Percentiles rank a stretch among this genome's conserved stretches.
Evolutionary conservation across 2,329 filamentous ascomycete species (phyloP).

Genomic region (Xylariaceae sp.): DNA sequence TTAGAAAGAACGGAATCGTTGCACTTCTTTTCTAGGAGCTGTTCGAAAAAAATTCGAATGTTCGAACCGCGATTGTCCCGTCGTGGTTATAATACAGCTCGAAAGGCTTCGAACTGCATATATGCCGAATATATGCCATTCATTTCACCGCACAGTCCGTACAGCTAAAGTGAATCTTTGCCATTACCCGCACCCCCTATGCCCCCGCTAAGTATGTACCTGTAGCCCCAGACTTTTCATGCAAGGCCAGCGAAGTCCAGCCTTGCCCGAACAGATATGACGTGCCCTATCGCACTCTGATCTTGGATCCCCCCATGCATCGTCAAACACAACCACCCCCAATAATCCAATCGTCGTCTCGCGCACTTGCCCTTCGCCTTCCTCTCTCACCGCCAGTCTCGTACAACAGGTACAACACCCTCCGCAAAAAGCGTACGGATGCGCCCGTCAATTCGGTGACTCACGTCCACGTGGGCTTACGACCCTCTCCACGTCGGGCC

Average conservation of each 20-base stretch:
- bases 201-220: no score
- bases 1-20: no score
- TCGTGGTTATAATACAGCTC: no score
- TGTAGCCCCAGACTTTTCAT: not conserved
- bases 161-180: no score
- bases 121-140: no score
- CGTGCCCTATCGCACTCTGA: not conserved
- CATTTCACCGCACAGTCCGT: no score
- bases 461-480: slow-evolving; percentile 16
- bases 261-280: slow-evolving; percentile 7
- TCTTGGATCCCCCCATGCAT: not conserved
- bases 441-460: slow-evolving; percentile 4
- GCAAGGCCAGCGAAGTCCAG: not conserved
- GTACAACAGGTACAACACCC: slow-evolving; percentile 1
- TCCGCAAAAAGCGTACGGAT: slow-evolving; percentile 4
- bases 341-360: not conserved
- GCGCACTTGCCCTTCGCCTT: not conserved
- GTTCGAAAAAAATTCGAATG: no score
- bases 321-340: slow-evolving; percentile 11
- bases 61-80: no score
- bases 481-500: slow-evolving; percentile 7
- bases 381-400: slow-evolving; percentile 13
- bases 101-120: no score
- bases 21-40: no score
- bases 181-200: no score